A percentile compares a stretch with the other conserved stretches of the same genome.
phyloP scores from a whole-genome alignment of 108 stramenopile species.

The Cyclotella cryptica region DNA sequence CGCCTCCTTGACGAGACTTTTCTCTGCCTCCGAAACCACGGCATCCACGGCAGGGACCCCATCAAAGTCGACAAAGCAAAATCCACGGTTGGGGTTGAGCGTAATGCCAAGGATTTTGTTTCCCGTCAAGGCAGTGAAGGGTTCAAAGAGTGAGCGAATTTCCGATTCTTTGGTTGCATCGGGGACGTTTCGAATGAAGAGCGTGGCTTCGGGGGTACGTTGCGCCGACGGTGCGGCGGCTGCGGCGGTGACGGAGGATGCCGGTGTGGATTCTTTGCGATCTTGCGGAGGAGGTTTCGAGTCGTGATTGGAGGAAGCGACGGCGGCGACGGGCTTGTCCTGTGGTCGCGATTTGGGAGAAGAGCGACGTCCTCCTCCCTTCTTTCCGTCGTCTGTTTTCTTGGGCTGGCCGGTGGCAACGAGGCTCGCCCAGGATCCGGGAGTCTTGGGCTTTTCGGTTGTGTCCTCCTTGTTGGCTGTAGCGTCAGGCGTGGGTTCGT shows the following conservation, averaged over 20 bases:
- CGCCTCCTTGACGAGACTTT: conserved; percentile 42
- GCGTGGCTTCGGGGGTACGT: conserved; percentile 80
- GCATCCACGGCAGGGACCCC: conserved; percentile 70
- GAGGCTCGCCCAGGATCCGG: conserved; percentile 87
- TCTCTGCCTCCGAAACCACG: conserved; percentile 57
- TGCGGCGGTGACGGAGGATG: conserved; percentile 12
- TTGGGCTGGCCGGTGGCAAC: conserved; percentile 65
- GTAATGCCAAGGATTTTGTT: conserved; percentile 78
- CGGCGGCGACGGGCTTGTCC: too few relatives aligned
- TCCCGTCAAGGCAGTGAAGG: conserved; percentile 61
- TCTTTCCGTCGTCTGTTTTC: conserved; percentile 26
- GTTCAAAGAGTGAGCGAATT: conserved; percentile 77
- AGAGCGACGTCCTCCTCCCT: conserved; percentile 27
- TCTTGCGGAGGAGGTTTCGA: conserved; percentile 36
- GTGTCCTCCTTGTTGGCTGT: conserved; percentile 17
- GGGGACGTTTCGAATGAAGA: conserved; percentile 85
- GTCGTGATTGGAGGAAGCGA: too few relatives aligned
- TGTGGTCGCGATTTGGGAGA: conserved; percentile 34
- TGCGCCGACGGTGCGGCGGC: too few relatives aligned
- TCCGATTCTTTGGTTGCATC: conserved; percentile 76
- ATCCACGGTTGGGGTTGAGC: conserved; percentile 66
- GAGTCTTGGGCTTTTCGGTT: conserved; percentile 55
- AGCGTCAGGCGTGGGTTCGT: conserved; percentile 9
- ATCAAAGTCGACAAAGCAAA: conserved; percentile 90
- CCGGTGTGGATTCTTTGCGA: conserved; percentile 10